Conservation (phyloP, 1,284 basidiomycete genomes). For the Marasmius tenuissimus region DNA sequence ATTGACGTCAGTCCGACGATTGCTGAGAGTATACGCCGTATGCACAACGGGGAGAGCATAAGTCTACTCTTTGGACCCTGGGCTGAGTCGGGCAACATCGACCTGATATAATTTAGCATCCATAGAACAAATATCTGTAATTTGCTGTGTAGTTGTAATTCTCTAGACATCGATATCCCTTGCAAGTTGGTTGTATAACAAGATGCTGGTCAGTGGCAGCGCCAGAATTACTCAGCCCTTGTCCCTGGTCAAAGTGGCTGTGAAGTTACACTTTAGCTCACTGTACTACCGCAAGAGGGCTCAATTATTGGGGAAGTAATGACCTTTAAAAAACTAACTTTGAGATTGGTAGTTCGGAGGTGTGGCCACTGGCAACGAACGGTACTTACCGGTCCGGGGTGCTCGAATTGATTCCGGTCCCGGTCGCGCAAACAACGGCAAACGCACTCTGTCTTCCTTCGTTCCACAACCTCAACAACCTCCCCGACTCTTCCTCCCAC, state of each 20-base stretch:
- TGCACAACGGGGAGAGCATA: conserved; percentile 95
- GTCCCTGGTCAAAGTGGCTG: no score
- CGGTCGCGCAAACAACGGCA: background rate
- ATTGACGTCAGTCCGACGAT: conserved; percentile 91
- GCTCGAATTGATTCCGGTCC: background rate
- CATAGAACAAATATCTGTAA: background rate
- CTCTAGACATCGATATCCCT: background rate
- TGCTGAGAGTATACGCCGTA: conserved; percentile 93
- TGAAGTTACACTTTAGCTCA: no score
- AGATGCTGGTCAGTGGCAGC: no score
- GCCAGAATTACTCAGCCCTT: no score
- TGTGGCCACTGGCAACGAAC: no score
- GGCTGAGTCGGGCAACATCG: conserved; percentile 49
- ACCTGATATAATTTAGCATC: background rate
- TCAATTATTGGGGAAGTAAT: no score
- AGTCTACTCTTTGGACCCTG: conserved; percentile 81
- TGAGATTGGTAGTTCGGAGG: no score
- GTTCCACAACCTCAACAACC: background rate
- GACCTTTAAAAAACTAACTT: no score
- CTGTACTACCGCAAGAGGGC: no score
- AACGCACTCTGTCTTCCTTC: conserved; percentile 8
- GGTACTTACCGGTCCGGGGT: no score
- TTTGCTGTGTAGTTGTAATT: background rate
- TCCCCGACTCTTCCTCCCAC: background rate
- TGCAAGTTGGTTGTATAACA: no score